These are phyloP conservation scores for Trichoderma virens DNA, from an alignment of 495 filamentous ascomycete genomes.

Conservation along the genomic window DNA sequence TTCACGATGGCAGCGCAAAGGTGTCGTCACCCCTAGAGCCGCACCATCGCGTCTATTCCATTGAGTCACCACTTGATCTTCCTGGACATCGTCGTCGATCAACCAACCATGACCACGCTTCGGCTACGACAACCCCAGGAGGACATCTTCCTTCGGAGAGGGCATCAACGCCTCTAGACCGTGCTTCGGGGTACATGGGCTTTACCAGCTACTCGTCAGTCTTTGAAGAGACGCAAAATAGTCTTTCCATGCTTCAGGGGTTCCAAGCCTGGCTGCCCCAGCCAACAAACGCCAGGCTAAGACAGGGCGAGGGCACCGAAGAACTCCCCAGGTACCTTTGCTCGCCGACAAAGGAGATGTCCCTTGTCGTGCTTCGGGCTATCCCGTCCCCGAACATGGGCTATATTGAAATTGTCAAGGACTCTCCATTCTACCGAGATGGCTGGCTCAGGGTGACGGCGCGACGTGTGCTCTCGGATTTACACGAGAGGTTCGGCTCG, in stretches of 20 bases:
- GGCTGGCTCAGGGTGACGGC: constrained; percentile 19
- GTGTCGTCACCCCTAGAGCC: background rate
- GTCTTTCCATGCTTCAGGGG: constrained; percentile 19
- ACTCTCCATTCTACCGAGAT: constrained; percentile 10
- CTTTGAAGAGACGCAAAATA: constrained; percentile 31
- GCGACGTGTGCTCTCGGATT: constrained; percentile 9
- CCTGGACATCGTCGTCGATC: background rate
- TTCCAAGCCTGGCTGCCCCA: background rate
- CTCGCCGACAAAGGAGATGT: constrained; percentile 30
- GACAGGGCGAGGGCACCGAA: background rate
- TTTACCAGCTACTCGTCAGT: constrained; percentile 45
- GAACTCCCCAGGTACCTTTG: background rate
- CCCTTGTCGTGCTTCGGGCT: constrained; percentile 34
- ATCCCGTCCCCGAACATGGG: constrained; percentile 28
- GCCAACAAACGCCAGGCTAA: too few relatives aligned
- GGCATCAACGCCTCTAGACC: background rate
- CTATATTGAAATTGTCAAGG: constrained; percentile 12
- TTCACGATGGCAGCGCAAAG: background rate
- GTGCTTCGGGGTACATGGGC: constrained; percentile 36
- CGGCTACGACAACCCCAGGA: background rate
- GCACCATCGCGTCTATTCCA: background rate
- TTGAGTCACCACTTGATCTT: background rate
- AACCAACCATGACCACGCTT: background rate
- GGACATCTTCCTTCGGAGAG: background rate
- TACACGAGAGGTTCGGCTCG: constrained; percentile 19